Evolutionary conservation across 768 basidiomycete species (phyloP).

Genomic region (Trichaptum fuscoviolaceum): DNA sequence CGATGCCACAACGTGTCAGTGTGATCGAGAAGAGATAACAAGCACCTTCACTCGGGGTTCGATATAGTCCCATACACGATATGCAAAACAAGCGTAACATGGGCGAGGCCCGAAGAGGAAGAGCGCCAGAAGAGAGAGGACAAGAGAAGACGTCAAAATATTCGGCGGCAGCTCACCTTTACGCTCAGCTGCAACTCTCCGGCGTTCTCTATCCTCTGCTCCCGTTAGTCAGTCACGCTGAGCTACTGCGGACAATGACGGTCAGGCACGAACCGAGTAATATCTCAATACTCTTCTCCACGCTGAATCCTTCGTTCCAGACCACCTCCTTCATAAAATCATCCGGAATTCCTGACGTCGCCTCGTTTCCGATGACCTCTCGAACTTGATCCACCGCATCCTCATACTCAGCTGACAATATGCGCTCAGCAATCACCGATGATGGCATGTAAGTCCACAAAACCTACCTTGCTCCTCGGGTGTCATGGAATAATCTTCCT

Average conservation of each 20-base stretch:
- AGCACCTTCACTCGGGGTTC: slow-evolving; percentile 22
- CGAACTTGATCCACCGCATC: slow-evolving; percentile 66
- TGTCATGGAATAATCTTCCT: slow-evolving; percentile 76
- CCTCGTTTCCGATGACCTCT: slow-evolving; percentile 59
- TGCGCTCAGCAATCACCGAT: slow-evolving; percentile 32
- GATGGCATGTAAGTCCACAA: slow-evolving; percentile 2
- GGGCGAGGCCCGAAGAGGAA: slow-evolving; percentile 27
- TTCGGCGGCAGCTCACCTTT: slow-evolving; percentile 67
- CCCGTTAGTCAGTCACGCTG: slow-evolving; percentile 6
- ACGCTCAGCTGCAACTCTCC: slow-evolving; percentile 59
- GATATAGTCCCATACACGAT: neutral
- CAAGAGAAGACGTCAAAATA: slow-evolving; percentile 27
- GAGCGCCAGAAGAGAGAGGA: slow-evolving; percentile 19
- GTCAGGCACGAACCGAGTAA: slow-evolving; percentile 52
- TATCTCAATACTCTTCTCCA: slow-evolving; percentile 70
- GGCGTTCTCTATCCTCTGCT: slow-evolving; percentile 65
- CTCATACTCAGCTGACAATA: slow-evolving; percentile 47
- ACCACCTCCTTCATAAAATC: slow-evolving; percentile 69
- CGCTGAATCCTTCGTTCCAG: slow-evolving; percentile 87
- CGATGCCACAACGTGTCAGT: neutral
- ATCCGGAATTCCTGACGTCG: slow-evolving; percentile 65
- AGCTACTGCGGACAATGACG: slow-evolving; percentile 2
- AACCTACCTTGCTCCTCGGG: slow-evolving; percentile 71
- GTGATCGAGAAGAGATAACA: slow-evolving; percentile 12
- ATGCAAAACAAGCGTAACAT: neutral